A percentile compares a stretch with the other conserved stretches of the same genome.
Evolutionary conservation across 2,329 filamentous ascomycete genomes (phyloP).

Genomic region (Paracoccidioides brasiliensis): DNA sequence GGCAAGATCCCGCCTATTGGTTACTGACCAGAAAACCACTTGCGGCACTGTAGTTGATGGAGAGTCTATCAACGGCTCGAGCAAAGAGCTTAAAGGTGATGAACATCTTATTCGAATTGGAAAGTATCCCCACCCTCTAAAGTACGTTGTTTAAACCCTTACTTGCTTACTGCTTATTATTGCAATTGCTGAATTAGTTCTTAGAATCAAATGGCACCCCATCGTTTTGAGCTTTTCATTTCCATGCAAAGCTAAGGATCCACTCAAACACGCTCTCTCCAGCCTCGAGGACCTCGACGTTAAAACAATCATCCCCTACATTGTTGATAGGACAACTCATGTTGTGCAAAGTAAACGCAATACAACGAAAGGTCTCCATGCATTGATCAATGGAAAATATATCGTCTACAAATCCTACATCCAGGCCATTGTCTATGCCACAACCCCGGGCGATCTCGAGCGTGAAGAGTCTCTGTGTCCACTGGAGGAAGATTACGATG

Average conservation of each 20-base stretch:
- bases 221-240: slow-evolving; percentile 73
- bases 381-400: slow-evolving; percentile 64
- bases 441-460: slow-evolving; percentile 39
- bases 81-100: slow-evolving; percentile 22
- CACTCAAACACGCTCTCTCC: slow-evolving; percentile 48
- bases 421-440: slow-evolving; percentile 53
- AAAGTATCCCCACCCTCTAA: slow-evolving; percentile 46
- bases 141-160: slow-evolving; percentile 17
- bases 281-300: slow-evolving; percentile 75
- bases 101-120: slow-evolving; percentile 60
- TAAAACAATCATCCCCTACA: slow-evolving; percentile 65
- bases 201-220: slow-evolving; percentile 64
- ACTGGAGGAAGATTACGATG: slow-evolving; percentile 68
- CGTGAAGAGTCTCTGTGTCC: slow-evolving; percentile 39
- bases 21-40: slow-evolving; percentile 74
- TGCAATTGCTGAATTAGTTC: not conserved
- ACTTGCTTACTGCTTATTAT: not conserved
- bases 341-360: slow-evolving; percentile 83
- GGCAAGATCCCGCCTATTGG: slow-evolving; percentile 53
- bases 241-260: slow-evolving; percentile 50
- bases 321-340: slow-evolving; percentile 62
- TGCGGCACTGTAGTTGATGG: slow-evolving; percentile 70
- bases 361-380: slow-evolving; percentile 73
- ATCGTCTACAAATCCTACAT: slow-evolving; percentile 65
- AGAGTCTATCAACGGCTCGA: slow-evolving; percentile 51